Evolutionary conservation across 805 yeast species (phyloP).

Genomic region (Sungouiella thailandica): DNA sequence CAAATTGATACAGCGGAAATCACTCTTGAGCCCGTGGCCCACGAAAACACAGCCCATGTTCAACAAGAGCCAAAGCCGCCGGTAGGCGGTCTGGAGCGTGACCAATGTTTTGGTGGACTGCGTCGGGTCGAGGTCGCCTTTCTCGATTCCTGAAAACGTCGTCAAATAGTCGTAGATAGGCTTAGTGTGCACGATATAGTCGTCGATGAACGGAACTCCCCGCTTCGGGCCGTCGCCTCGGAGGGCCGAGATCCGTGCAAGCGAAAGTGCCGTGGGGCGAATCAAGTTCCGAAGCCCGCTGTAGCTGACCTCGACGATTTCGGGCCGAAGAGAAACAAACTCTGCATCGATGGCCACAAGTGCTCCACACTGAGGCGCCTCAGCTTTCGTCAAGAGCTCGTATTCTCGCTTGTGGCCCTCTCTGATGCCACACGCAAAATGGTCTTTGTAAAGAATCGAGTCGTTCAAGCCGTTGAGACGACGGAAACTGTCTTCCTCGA

Average conservation of each 20-base stretch:
- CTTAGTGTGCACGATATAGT: slow-evolving; percentile 72
- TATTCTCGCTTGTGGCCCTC: slow-evolving; percentile 58
- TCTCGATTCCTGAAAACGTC: slow-evolving; percentile 87
- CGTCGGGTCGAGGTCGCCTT: slow-evolving; percentile 78
- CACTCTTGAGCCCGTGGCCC: slow-evolving; percentile 90
- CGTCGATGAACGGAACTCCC: slow-evolving; percentile 86
- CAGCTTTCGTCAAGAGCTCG: slow-evolving; percentile 57
- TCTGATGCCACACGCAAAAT: slow-evolving; percentile 64
- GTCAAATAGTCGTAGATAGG: slow-evolving; percentile 83
- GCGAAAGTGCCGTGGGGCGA: slow-evolving; percentile 67
- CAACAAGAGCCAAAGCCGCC: slow-evolving; percentile 84
- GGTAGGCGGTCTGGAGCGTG: slow-evolving; percentile 73
- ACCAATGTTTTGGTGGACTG: slow-evolving; percentile 67
- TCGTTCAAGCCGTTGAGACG: slow-evolving; percentile 41
- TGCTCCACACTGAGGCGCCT: slow-evolving; percentile 71
- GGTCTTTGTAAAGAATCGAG: slow-evolving; percentile 66
- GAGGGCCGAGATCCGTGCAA: slow-evolving; percentile 86
- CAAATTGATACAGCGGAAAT: slow-evolving; percentile 88
- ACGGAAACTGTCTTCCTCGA: slow-evolving; percentile 19
- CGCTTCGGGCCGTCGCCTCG: slow-evolving; percentile 64
- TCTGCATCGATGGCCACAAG: slow-evolving; percentile 95
- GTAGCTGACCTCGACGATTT: slow-evolving; percentile 69
- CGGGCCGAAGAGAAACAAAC: slow-evolving; percentile 79
- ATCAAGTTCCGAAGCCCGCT: slow-evolving; percentile 67
- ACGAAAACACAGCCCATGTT: slow-evolving; percentile 89